Percentiles rank a stretch among this genome's conserved stretches.
Evolutionary conservation across 495 filamentous ascomycete species (phyloP).

Genomic region (Glarea lozoyensis): DNA sequence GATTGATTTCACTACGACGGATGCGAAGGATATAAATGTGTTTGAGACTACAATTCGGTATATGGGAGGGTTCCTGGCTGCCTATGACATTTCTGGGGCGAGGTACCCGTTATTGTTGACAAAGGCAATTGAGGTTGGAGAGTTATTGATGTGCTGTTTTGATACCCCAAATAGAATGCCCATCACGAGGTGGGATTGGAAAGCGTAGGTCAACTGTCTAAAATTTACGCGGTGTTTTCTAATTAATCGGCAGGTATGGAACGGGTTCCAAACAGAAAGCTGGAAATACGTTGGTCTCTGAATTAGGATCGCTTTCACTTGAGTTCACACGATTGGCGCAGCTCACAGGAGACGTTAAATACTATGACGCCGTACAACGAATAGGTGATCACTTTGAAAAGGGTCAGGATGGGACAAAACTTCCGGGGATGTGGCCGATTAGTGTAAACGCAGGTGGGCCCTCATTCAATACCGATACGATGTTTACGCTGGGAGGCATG

Average conservation of each 20-base stretch:
- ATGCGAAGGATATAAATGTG: conserved; percentile 45
- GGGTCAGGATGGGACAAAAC: conserved; percentile 54
- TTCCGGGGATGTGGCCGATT: conserved; percentile 81
- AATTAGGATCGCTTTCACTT: conserved; percentile 73
- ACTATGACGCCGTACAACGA: conserved; percentile 81
- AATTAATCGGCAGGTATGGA: conserved; percentile 9
- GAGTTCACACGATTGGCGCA: conserved; percentile 86
- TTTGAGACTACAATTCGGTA: conserved; percentile 79
- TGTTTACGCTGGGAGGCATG: conserved; percentile 64
- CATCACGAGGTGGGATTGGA: conserved; percentile 53
- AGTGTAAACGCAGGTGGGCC: conserved; percentile 50
- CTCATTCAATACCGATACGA: conserved; percentile 26
- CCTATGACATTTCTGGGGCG: conserved; percentile 62
- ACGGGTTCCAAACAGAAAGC: conserved; percentile 14
- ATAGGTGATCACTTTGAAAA: conserved; percentile 71
- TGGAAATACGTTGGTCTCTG: conserved; percentile 40
- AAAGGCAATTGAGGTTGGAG: conserved; percentile 76
- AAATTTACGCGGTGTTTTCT: too few species aligned
- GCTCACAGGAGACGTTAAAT: conserved; percentile 74
- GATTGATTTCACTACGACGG: conserved; percentile 77
- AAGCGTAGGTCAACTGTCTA: conserved; percentile 16
- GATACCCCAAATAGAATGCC: conserved; percentile 91
- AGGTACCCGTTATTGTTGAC: conserved; percentile 52
- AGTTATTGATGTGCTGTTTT: conserved; percentile 74
- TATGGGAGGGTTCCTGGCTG: conserved; percentile 67